Evolutionary conservation across 768 basidiomycete genomes (phyloP), one percentile per base, ranked within the genome.

Genomic region (Porphyrellus cyaneotinctus): DNA sequence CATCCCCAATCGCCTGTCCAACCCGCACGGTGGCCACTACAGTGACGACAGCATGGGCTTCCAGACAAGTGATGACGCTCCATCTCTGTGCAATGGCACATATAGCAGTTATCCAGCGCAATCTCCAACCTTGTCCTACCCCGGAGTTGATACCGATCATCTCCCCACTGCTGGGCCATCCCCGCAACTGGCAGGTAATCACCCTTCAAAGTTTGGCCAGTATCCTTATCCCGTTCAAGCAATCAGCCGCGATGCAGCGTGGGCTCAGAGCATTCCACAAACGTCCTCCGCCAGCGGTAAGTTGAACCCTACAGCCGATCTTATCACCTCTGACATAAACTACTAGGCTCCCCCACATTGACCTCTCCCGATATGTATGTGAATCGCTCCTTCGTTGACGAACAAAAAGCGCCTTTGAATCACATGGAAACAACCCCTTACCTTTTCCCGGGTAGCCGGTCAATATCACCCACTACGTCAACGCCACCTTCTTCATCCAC

Each of bases 401-500:
- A 85, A 49, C 78, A 81, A 60, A 86, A 86, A 63, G 60, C 77
- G 23, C 61, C 75, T 37, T 57, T 83, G 51, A 77, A 73, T 57
- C 74, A 70, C 56, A 65, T 86, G 54, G 79, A 83, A 55, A 67
- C 76, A 22, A 72, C 79, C 12, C 76, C 81, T 14, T 85, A 87
- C 63, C 73, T 81, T 48, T 85, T 83, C 65, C 74, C 83, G 14
- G 75, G 73, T 53, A 88, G 85, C 65, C 83, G 88, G 45, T 87
- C 88, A 17, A 76, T 87, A 58, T 88, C 88, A 8, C 86, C 87
- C 35, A 77, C 79, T 26, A 75, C 78, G 20, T 84, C 87, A 2
- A 82, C 82, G 33, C 78, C 77, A 18, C 74, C 76, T 47, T 79
- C 84, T 9, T 81, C 86, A 26, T 81, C 86, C 36, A 78, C 70